These are phyloP conservation scores for Termitomyces sp. DNA, from an alignment of 768 basidiomycete genomes.

Conservation along the genomic window DNA sequence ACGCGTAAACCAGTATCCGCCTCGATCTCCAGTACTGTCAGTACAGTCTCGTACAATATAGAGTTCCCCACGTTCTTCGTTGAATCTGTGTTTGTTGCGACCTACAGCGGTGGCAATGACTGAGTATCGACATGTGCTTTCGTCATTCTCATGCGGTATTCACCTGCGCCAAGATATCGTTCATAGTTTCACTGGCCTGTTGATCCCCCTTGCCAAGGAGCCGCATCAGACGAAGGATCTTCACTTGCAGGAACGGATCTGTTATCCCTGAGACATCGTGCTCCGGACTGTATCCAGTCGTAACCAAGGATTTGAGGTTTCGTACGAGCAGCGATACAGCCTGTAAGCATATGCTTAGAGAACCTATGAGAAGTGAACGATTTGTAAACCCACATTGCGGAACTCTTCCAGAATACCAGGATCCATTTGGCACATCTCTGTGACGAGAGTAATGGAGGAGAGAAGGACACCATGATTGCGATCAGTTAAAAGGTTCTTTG, in stretches of 20 bases:
- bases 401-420: constrained; percentile 75
- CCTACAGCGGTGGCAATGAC: constrained; percentile 39
- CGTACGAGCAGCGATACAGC: constrained; percentile 92
- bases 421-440: constrained; percentile 90
- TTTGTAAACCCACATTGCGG: constrained; percentile 64
- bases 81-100: constrained; percentile 98
- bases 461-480: constrained; percentile 96
- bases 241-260: constrained; percentile 93
- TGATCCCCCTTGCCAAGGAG: constrained; percentile 84
- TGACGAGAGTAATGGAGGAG: constrained; percentile 90
- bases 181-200: constrained; percentile 93
- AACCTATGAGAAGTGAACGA: constrained; percentile 1
- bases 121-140: constrained; percentile 3
- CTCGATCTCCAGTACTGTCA: constrained; percentile 95
- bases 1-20: constrained; percentile 94
- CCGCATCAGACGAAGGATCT: constrained; percentile 84
- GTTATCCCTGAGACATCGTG: constrained; percentile 99
- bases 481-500: constrained; percentile 89
- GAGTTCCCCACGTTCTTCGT: constrained; percentile 98
- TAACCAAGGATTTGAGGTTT: constrained; percentile 90
- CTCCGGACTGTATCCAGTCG: constrained; percentile 96
- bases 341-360: constrained; percentile 33
- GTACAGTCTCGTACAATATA: constrained; percentile 95
- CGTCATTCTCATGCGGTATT: constrained; percentile 7
- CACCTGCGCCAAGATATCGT: constrained; percentile 95